Evolutionary conservation across 2,329 filamentous ascomycete species (phyloP).

Genomic region (Colletotrichum orbiculare): DNA sequence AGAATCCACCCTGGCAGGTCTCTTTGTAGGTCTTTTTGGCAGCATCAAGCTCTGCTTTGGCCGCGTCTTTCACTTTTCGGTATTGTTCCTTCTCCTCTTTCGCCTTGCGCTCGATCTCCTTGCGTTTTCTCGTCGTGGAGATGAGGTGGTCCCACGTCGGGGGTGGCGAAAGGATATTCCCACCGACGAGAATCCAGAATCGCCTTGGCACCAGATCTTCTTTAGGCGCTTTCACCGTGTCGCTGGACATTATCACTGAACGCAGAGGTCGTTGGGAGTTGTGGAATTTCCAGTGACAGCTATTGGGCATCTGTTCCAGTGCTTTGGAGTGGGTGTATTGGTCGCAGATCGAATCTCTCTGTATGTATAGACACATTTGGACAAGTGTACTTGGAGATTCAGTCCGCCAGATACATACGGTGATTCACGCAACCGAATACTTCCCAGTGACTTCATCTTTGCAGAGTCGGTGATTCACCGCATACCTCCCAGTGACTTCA

Average conservation of each 20-base stretch:
- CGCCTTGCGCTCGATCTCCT: constrained; percentile 3
- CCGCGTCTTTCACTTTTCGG: constrained; percentile 3
- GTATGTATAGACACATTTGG: too few relatives aligned
- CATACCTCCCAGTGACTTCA: too few relatives aligned
- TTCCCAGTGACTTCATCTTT: too few relatives aligned
- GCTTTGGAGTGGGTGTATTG: too few relatives aligned
- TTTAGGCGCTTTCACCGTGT: not conserved
- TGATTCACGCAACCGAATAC: too few relatives aligned
- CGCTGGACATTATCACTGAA: constrained; percentile 13
- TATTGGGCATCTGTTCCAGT: not conserved
- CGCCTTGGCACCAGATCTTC: constrained; percentile 8
- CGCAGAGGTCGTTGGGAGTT: not conserved
- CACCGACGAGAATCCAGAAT: constrained; percentile 27
- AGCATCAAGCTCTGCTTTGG: constrained; percentile 21
- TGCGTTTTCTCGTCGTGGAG: constrained; percentile 3
- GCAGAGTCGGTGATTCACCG: too few relatives aligned
- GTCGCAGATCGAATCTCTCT: too few relatives aligned
- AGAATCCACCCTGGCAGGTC: constrained; percentile 6
- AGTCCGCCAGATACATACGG: too few relatives aligned
- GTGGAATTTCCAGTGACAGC: too few relatives aligned
- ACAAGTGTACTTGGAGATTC: not conserved
- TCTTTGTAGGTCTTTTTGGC: constrained; percentile 16
- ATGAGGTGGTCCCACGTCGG: constrained; percentile 26
- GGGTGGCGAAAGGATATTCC: constrained; percentile 15
- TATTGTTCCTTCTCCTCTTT: constrained; percentile 10